Conservation (phyloP, 169 alveolate species). For the Plasmodium vivax region DNA sequence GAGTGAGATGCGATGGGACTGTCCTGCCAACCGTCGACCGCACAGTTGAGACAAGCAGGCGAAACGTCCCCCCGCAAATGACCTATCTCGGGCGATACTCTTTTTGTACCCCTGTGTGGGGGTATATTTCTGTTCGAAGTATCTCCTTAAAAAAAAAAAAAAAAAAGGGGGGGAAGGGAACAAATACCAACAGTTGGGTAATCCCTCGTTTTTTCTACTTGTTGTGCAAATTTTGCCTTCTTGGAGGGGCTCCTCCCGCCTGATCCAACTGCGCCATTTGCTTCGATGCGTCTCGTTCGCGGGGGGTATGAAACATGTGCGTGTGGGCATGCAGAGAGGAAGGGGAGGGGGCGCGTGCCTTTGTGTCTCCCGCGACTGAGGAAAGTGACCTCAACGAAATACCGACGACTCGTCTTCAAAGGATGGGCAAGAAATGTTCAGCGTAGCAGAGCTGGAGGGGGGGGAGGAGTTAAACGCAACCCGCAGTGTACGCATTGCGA, state of each 20-base stretch:
- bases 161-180: not conserved
- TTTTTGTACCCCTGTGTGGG: not conserved
- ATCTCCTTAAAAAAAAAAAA: too few relatives aligned
- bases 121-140: not conserved
- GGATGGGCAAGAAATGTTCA: not conserved
- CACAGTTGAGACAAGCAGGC: not conserved
- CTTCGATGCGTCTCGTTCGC: not conserved
- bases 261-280: not conserved
- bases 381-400: not conserved
- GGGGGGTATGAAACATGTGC: not conserved
- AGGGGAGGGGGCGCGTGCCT: not conserved
- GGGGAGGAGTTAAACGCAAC: not conserved
- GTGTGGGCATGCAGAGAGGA: not conserved
- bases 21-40: not conserved
- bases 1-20: not conserved
- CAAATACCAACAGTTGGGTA: not conserved
- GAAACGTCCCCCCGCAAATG: not conserved
- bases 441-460: not conserved
- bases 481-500: not conserved
- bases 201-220: not conserved
- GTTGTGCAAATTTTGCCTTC: not conserved
- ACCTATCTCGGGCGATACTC: not conserved
- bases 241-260: not conserved
- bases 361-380: not conserved
- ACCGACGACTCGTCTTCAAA: not conserved